Base-by-base conservation (phyloP, 1,284 basidiomycete genomes). In the Heterobasidion irregulare region DNA sequence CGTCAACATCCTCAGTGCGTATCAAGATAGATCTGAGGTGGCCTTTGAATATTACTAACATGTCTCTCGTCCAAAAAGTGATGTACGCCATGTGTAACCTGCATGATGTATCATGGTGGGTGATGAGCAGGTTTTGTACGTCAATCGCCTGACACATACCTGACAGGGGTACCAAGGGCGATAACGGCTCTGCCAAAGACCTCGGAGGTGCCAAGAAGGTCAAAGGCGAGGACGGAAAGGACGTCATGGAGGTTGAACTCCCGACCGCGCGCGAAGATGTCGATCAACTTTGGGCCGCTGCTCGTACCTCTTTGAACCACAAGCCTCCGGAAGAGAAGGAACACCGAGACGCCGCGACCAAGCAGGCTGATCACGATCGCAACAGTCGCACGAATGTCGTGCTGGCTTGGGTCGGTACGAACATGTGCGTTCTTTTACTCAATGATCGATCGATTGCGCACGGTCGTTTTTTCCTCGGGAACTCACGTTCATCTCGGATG, bases 1-100 rank as follows among this genome's bases (percentile, higher is more conserved):
- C 68, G 89, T 94, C 67, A 94, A 94, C 73, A 93, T 94, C 65
- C 73, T 94, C 61, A 91, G 82, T 83, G 62, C 62, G 75, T 62
- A 34, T 50, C 9, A 8, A 41, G 10, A n/a, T 41, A n/a, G 10
- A 41, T n/a, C 7, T 48, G 16, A 8, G 33, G 8, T 48, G 16
- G n/a, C n/a, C 44, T 46, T 12, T 15, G 16, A 15, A n/a, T 15
- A 12, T 46, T 46, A 46, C 44, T 46, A n/a, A 46, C 15, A 46
- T 10, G 10, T 13, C 16, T 46, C 44, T 46, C 44, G 1, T 46
- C n/a, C 13, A 6, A 26, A 26, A 26, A 82, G 80, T 91, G 86
- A 91, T 89, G 84, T 92, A 91, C 66, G 86, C 89, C 49, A 92
- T 94, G 84, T 94, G 91, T 73, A 92, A 94, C 67, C 66, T 89